Conservation (phyloP, 345 rosid genomes). For the Hypericum perforatum region DNA sequence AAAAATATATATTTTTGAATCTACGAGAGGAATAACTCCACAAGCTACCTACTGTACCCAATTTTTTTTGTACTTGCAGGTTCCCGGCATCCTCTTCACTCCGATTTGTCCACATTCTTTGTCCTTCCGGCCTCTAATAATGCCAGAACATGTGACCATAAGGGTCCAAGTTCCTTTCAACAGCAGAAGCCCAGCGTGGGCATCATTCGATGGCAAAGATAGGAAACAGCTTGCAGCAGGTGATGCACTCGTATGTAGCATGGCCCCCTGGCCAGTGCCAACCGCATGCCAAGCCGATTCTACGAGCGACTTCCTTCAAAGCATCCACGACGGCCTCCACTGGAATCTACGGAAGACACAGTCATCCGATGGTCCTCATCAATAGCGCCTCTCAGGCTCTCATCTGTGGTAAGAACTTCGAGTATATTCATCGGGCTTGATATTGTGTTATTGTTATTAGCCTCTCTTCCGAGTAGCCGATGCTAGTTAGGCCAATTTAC, state of each 20-base stretch:
- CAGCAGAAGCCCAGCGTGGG: slow-evolving; percentile 93
- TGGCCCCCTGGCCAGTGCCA: slow-evolving; percentile 98
- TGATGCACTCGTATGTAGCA: slow-evolving; percentile 90
- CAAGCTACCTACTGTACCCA: neutral
- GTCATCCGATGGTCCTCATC: slow-evolving; percentile 70
- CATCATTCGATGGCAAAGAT: slow-evolving; percentile 91
- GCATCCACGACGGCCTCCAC: slow-evolving; percentile 95
- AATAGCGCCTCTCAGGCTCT: neutral
- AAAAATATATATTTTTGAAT: too few relatives aligned
- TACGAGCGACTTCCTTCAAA: slow-evolving; percentile 71
- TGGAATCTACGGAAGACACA: slow-evolving; percentile 90
- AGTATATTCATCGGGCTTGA: too few relatives aligned
- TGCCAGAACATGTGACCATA: slow-evolving; percentile 88
- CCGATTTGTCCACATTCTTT: slow-evolving; percentile 98
- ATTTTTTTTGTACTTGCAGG: slow-evolving; percentile 36
- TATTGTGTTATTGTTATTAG: too few relatives aligned
- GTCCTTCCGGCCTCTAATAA: slow-evolving; percentile 89
- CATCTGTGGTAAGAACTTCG: too few relatives aligned
- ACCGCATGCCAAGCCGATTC: slow-evolving; percentile 86
- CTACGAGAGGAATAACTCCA: too few relatives aligned
- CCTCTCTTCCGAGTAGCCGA: too few relatives aligned
- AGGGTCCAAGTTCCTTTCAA: slow-evolving; percentile 83
- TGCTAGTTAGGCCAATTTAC: too few relatives aligned
- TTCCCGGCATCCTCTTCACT: slow-evolving; percentile 92
- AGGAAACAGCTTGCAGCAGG: slow-evolving; percentile 72